Evolutionary conservation across 2,329 filamentous ascomycete genomes (phyloP), one percentile per base, ranked within the genome.

Genomic region (Furcasterigmium furcatum): DNA sequence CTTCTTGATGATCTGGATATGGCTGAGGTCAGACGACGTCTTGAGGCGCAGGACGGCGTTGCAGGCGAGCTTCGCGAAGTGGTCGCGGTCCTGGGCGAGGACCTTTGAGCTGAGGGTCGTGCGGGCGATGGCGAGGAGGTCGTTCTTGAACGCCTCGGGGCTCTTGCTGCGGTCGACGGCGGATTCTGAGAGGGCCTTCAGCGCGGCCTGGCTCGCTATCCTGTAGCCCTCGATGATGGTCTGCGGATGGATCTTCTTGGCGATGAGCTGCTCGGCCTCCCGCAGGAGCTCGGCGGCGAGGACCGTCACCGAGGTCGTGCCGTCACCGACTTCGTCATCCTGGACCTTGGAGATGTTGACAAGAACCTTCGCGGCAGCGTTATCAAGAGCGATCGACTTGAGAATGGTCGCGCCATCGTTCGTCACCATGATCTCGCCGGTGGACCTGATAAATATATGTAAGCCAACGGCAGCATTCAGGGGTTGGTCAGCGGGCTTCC

Each of bases 1-100:
- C 78, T 99, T 99, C 79, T 99, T 99, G 76, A 99, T 99, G 62
- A 99, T 91, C 70, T 99, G 94, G 55, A 99, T 99, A 65, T 97
- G 91, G 66, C 88, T 96, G 45, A 99, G 82, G 66, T 99, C 94
- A 47, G 88, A 90, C 3, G 91, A 95, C 46, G 88, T 88, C 67
- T 89, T 89, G 61, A 99, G 79, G 53, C 95, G 84, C 48, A 97
- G 77, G 4, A 99, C 88, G 30, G 94, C 94, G 58, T 97, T 91
- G 54, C 88, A 88, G 16, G 94, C 94, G 41, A 99, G 80, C 64
- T 86, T 80, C 46, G 94, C 82, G 61, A 99, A 99, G 62, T 97
- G 88, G 52, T 91, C 83, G 53, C 91, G 84, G 70, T 99, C 92
- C 70, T 99, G 94, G 41, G 89, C 85, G 44, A 99, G 80, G 44